A percentile compares a stretch with the other conserved stretches of the same genome.
Conservation (phyloP, 768 basidiomycete genomes). For the Glaciozyma antarctica region DNA sequence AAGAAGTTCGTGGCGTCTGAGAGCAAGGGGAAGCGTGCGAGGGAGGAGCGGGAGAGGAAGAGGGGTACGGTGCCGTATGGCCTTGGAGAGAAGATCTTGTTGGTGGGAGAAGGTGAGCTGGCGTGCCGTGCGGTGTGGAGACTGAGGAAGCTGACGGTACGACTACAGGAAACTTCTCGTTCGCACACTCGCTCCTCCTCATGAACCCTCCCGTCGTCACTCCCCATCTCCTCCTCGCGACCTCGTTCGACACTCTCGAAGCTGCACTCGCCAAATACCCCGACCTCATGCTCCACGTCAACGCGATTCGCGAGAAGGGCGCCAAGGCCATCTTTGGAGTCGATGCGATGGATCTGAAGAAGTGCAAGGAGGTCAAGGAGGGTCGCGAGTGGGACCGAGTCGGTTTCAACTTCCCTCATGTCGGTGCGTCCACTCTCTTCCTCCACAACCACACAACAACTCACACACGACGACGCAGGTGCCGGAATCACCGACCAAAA, state of each 20-base stretch:
- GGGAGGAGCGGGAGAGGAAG: background rate
- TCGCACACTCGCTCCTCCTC: constrained; percentile 63
- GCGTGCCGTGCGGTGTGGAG: background rate
- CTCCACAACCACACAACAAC: background rate
- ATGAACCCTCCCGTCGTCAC: constrained; percentile 41
- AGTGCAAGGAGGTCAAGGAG: constrained; percentile 50
- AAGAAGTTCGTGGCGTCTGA: background rate
- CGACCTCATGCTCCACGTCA: constrained; percentile 52
- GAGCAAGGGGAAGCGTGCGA: background rate
- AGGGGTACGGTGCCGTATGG: constrained; percentile 3
- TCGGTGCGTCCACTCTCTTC: constrained; percentile 50
- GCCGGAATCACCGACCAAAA: constrained; percentile 82
- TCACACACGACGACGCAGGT: constrained; percentile 32
- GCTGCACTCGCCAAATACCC: constrained; percentile 76
- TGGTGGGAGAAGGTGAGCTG: constrained; percentile 69
- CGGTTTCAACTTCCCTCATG: constrained; percentile 95
- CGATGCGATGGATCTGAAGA: constrained; percentile 72
- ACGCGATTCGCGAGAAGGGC: constrained; percentile 50
- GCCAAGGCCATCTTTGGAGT: constrained; percentile 66
- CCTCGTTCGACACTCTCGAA: constrained; percentile 69
- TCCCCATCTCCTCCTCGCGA: constrained; percentile 56
- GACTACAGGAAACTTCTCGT: constrained; percentile 69
- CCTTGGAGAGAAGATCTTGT: constrained; percentile 41
- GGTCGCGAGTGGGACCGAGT: constrained; percentile 58
- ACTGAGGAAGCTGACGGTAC: too few relatives aligned